These are phyloP conservation scores for Ophiosphaerella narmari DNA, from an alignment of 2,329 filamentous ascomycete species.

Conservation along the genomic window DNA sequence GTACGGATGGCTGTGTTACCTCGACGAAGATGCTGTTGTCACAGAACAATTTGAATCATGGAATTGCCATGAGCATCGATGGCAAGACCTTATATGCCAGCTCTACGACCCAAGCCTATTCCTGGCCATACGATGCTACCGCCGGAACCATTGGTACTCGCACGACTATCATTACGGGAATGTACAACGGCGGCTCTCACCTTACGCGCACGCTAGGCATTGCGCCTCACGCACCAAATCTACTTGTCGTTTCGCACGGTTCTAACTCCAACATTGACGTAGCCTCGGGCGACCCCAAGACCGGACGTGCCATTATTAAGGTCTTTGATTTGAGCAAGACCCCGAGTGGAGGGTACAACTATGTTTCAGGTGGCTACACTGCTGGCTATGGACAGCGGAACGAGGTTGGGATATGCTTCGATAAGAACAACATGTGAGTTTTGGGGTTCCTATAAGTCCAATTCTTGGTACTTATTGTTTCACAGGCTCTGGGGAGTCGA, in stretches of 20 bases:
- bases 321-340: constrained; percentile 58
- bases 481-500: constrained; percentile 60
- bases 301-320: constrained; percentile 68
- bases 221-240: constrained; percentile 58
- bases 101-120: constrained; percentile 60
- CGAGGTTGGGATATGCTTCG: constrained; percentile 63
- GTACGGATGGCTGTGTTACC: constrained; percentile 33
- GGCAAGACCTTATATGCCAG: constrained; percentile 60
- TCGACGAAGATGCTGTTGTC: constrained; percentile 40
- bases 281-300: constrained; percentile 53
- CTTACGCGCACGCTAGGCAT: constrained; percentile 69
- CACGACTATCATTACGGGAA: constrained; percentile 66
- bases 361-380: constrained; percentile 55
- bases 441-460: constrained; percentile 12
- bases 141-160: constrained; percentile 52
- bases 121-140: constrained; percentile 66
- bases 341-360: constrained; percentile 50
- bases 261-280: constrained; percentile 66
- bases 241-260: constrained; percentile 68
- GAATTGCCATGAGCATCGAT: constrained; percentile 53
- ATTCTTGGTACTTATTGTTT: constrained; percentile 2
- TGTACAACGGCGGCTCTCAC: constrained; percentile 58
- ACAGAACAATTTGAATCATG: constrained; percentile 53
- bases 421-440: constrained; percentile 54
- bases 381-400: constrained; percentile 72